Evolutionary conservation across 768 basidiomycete species (phyloP).

Genomic region (Panaeolus papilionaceus): DNA sequence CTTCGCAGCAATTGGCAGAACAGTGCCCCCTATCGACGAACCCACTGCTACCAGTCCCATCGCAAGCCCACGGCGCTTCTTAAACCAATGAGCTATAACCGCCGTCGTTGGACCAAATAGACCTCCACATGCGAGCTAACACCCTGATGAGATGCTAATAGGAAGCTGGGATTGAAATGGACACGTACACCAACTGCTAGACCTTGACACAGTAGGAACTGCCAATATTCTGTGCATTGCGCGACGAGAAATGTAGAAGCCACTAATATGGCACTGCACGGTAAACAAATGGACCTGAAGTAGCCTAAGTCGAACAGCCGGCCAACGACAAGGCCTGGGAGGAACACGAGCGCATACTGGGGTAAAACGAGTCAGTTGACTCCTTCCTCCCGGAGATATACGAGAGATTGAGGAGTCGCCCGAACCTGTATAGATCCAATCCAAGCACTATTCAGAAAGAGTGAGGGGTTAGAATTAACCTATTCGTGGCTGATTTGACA

Average conservation of each 20-base stretch:
- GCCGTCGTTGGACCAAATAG: conserved; percentile 68
- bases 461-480: not conserved
- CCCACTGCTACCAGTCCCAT: conserved; percentile 71
- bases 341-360: conserved; percentile 67
- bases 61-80: conserved; percentile 60
- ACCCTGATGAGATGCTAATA: conserved; percentile 19
- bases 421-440: conserved; percentile 77
- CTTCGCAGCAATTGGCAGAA: conserved; percentile 68
- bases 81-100: conserved; percentile 78
- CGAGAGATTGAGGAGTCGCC: not conserved
- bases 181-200: conserved; percentile 63
- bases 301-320: conserved; percentile 79
- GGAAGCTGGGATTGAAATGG: not conserved
- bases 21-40: conserved; percentile 69
- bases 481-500: not conserved
- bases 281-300: conserved; percentile 55
- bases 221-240: conserved; percentile 78
- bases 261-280: conserved; percentile 57
- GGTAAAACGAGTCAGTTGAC: not conserved
- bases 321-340: conserved; percentile 68
- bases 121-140: conserved; percentile 56
- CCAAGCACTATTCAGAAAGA: conserved; percentile 60
- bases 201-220: conserved; percentile 79
- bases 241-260: conserved; percentile 68
- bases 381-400: not conserved